Conservation (phyloP, 2,329 filamentous ascomycete genomes). For the Sarocladium strictum region DNA sequence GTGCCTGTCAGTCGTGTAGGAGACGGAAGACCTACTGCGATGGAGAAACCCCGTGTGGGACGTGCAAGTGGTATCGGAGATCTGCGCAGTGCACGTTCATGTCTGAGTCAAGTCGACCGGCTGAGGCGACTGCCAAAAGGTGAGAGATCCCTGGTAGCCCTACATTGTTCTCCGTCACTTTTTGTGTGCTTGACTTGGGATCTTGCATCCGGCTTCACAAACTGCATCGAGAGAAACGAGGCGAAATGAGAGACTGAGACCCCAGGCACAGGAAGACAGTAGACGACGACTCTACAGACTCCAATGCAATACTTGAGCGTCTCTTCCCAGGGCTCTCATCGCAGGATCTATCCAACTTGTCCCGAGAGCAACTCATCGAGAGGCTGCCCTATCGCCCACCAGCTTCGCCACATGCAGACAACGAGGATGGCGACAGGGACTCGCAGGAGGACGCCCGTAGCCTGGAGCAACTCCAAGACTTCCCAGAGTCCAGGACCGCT, state of each 20-base stretch:
- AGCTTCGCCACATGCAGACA: not conserved
- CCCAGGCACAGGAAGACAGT: not conserved
- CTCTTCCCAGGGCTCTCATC: not conserved
- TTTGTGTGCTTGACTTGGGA: no score
- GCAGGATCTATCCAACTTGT: not conserved
- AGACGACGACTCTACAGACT: not conserved
- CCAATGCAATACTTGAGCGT: not conserved
- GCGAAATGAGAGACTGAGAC: not conserved
- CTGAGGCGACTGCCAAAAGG: not conserved
- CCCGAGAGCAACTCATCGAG: not conserved
- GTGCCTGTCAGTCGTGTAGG: constrained; percentile 2
- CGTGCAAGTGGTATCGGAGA: constrained; percentile 7
- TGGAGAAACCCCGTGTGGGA: not conserved
- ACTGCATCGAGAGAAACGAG: no score
- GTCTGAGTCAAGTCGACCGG: not conserved
- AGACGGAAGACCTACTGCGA: not conserved
- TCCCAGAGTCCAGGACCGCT: not conserved
- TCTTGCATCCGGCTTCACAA: no score
- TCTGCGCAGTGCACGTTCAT: not conserved
- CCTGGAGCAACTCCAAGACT: constrained; percentile 3
- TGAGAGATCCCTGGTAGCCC: not conserved
- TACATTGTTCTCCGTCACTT: no score
- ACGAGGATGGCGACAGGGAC: not conserved
- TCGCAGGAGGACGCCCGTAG: not conserved
- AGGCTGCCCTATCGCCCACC: not conserved